Conservation (phyloP, 2,329 filamentous ascomycete species). For the Ramichloridium luteum region DNA sequence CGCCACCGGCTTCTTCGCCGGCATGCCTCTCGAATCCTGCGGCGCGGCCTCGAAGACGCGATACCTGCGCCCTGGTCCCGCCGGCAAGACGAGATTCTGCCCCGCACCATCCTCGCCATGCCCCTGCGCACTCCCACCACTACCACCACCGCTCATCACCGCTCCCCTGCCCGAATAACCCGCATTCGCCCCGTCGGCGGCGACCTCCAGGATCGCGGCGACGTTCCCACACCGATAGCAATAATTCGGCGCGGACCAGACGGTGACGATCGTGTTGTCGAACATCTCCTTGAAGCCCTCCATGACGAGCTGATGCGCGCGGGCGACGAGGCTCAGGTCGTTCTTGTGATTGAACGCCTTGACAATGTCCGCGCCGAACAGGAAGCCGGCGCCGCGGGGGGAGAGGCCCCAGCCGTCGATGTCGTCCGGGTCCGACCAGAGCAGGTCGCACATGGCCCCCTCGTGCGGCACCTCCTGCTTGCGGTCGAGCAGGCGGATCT, state of each 20-base stretch:
- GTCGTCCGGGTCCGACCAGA: slow-evolving; percentile 97
- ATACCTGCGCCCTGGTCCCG: slow-evolving; percentile 76
- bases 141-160: too few relatives aligned
- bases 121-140: slow-evolving; percentile 22
- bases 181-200: slow-evolving; percentile 57
- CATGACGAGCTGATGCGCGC: slow-evolving; percentile 97
- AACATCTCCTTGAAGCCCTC: slow-evolving; percentile 99
- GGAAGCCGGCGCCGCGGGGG: slow-evolving; percentile 84
- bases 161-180: slow-evolving; percentile 30
- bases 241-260: slow-evolving; percentile 49
- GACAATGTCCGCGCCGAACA: slow-evolving; percentile 92
- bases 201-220: slow-evolving; percentile 83
- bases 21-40: slow-evolving; percentile 93
- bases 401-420: slow-evolving; percentile 95
- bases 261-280: slow-evolving; percentile 85
- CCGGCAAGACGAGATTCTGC: background rate
- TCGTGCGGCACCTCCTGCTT: slow-evolving; percentile 98
- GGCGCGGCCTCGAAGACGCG: slow-evolving; percentile 93
- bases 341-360: slow-evolving; percentile 93
- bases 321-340: slow-evolving; percentile 79
- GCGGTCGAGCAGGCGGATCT: slow-evolving; percentile 85
- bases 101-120: slow-evolving; percentile 48
- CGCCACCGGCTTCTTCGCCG: slow-evolving; percentile 93
- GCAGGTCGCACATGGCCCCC: slow-evolving; percentile 94
- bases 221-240: slow-evolving; percentile 43